Evolutionary conservation across 192 early-diverging fungal species (phyloP).

Genomic region (Chytriomyces confervae): DNA sequence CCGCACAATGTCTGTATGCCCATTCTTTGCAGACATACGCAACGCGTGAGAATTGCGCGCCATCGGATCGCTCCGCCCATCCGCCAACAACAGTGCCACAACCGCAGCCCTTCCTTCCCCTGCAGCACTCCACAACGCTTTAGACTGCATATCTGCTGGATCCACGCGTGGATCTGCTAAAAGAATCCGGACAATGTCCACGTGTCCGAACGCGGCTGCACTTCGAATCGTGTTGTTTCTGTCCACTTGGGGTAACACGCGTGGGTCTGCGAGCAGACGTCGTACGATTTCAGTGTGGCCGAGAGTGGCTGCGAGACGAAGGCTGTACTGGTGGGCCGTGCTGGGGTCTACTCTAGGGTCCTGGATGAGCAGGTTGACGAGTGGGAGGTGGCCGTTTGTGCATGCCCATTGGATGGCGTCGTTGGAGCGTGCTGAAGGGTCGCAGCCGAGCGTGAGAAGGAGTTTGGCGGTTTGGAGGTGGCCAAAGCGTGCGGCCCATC

Average conservation of each 20-base stretch:
- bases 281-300: not conserved
- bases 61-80: not conserved
- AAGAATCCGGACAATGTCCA: not conserved
- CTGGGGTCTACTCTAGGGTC: not conserved
- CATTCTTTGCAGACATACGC: not conserved
- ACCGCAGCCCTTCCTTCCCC: not conserved
- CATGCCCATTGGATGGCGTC: not conserved
- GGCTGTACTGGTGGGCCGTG: conserved; percentile 6
- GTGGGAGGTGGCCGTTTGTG: conserved; percentile 1
- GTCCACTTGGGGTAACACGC: not conserved
- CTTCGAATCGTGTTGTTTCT: not conserved
- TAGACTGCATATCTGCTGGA: not conserved
- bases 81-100: not conserved
- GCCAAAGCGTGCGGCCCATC: not conserved
- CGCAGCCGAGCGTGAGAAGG: not conserved
- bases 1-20: not conserved
- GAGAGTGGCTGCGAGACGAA: not conserved
- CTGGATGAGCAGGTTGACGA: conserved; percentile 4
- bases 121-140: conserved; percentile 1
- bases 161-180: not conserved
- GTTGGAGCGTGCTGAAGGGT: not conserved
- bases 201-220: not conserved
- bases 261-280: not conserved
- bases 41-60: not conserved
- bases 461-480: not conserved